Evolutionary conservation across 2,329 filamentous ascomycete genomes (phyloP), one percentile per base, ranked within the genome.

Genomic region (Xylariaceae sp.): DNA sequence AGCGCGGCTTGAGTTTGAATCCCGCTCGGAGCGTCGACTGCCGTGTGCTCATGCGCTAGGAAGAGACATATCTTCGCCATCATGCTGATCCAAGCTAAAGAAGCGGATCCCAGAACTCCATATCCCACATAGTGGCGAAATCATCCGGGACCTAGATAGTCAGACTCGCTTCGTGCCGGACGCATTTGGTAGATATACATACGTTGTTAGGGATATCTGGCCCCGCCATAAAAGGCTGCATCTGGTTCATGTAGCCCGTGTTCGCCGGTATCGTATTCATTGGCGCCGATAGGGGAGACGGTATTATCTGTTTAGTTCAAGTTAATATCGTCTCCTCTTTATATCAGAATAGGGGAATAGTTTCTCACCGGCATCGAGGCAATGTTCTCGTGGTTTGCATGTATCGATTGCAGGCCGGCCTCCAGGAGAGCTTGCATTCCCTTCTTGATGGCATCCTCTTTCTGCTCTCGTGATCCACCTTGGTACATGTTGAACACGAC

Each of bases 401-500:
- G 77, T 23, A 78, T 74, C 20, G 77, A 74, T 50, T 75, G 74
- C 50, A 80, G 63, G 44, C 79, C 79, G 2, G 72, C 71, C 9
- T 81, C 77, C 10, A 81, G 60, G n/a, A 80, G 73, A 3, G 67
- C 61, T 51, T 74, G 73, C 12, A 82, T 67, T 0, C 73, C 75
- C 16, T 69, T 69, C 16, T 73, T 72, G 44, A 79, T 75, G 18
- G 77, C 74, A 16, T 79, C 75, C 5, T 71, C 61, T 44, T 73
- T 75, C 45, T 76, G 70, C 41, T 81, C 77, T 0, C 69, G 64
- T 5, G 64, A 73, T 3, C 66, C 69, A n/a, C 67, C 66, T 52
- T 74, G 74, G 26, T 79, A 79, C 9, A 74, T 77, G 56, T 79
- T 71, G 47, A 82, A 69, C 23, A 81, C 79, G 1, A 81, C 71